Conservation (phyloP, 352 stramenopile genomes). For the Phytophthora crassamura region DNA sequence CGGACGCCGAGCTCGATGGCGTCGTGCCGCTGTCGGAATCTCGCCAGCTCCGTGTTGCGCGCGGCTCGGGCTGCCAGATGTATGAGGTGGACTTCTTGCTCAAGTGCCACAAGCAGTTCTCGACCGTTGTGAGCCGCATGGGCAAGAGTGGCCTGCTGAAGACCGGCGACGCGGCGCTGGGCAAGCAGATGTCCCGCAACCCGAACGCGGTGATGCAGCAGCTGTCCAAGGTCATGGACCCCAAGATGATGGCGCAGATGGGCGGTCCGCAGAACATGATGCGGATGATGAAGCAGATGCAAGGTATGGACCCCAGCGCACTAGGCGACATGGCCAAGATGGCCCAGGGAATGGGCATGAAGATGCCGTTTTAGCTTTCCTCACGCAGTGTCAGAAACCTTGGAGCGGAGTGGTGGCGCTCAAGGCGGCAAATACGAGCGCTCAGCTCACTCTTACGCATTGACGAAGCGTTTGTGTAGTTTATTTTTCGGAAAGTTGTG, state of each 20-base stretch:
- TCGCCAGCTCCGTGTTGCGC: conserved; percentile 89
- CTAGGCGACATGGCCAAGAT: conserved; percentile 86
- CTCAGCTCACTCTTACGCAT: conserved; percentile 30
- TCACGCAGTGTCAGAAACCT: conserved; percentile 9
- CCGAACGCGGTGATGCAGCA: conserved; percentile 97
- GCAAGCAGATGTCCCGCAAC: conserved; percentile 97
- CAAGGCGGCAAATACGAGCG: conserved; percentile 29
- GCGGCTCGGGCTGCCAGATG: conserved; percentile 90
- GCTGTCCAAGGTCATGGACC: conserved; percentile 94
- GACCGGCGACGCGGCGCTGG: conserved; percentile 83
- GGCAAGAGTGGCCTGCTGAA: conserved; percentile 96
- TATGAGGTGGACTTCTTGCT: conserved; percentile 94
- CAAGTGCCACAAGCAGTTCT: conserved; percentile 97
- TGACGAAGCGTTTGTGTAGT: conserved; percentile 20
- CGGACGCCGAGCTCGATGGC: conserved; percentile 96
- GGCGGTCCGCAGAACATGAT: conserved; percentile 87
- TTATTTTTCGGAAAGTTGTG: conserved; percentile 11
- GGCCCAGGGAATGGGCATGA: conserved; percentile 75
- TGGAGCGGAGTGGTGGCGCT: conserved; percentile 21
- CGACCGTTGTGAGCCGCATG: conserved; percentile 96
- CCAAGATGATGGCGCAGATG: conserved; percentile 93
- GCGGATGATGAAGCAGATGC: conserved; percentile 96
- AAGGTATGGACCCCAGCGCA: conserved; percentile 78
- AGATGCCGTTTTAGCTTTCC: conserved; percentile 74
- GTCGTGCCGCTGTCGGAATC: conserved; percentile 72